A percentile compares a stretch with the other conserved stretches of the same genome.
phyloP scores from a whole-genome alignment of 345 rosid species.

The Trapa bicornis region DNA sequence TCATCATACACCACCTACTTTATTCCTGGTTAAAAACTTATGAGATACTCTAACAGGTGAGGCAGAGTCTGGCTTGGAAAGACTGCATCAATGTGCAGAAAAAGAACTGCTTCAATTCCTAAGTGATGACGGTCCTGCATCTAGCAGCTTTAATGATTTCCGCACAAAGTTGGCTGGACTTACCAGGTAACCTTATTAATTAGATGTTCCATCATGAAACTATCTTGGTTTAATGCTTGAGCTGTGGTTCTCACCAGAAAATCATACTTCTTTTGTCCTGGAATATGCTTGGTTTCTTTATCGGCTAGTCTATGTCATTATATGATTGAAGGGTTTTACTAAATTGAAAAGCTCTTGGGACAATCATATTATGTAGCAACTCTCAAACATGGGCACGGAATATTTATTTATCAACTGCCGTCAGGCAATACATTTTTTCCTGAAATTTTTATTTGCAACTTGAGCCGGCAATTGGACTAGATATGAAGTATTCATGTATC shows the following conservation, averaged over 20 bases:
- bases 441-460: not conserved
- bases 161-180: conserved; percentile 87
- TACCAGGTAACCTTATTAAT: conserved; percentile 42
- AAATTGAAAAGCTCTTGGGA: not conserved
- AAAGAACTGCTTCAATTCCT: conserved; percentile 67
- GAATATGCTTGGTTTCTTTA: not conserved
- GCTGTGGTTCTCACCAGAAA: not conserved
- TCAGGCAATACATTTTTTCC: not conserved
- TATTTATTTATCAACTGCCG: not conserved
- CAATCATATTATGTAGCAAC: not conserved
- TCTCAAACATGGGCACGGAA: not conserved
- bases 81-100: conserved; percentile 98
- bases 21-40: not conserved
- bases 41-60: conserved; percentile 42
- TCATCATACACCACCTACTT: too few species aligned
- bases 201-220: not conserved
- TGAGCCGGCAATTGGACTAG: not conserved
- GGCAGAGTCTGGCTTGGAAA: conserved; percentile 92
- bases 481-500: not conserved
- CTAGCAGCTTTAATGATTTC: conserved; percentile 71
- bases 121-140: conserved; percentile 30
- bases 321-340: not conserved
- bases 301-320: too few species aligned
- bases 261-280: not conserved
- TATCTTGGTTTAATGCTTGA: not conserved